A percentile compares a stretch with the other conserved stretches of the same genome.
phyloP scores from a whole-genome alignment of 2,329 filamentous ascomycete species.

The Nothopassalora personata region DNA sequence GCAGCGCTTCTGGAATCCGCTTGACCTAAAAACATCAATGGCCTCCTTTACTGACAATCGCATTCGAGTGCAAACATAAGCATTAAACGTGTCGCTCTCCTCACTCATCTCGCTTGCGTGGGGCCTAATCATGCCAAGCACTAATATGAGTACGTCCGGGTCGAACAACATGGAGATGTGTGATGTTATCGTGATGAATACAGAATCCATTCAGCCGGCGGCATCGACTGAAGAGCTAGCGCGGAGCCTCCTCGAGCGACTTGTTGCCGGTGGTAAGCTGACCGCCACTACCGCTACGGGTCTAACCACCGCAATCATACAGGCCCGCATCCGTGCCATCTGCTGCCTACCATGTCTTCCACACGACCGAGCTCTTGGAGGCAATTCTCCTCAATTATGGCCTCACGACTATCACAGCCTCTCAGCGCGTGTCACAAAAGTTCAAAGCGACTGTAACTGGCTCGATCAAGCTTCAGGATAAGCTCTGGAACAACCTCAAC shows the following conservation, averaged over 20 bases:
- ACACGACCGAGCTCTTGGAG: slow-evolving; percentile 3
- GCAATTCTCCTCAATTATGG: neutral
- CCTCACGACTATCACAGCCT: slow-evolving; percentile 13
- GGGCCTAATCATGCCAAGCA: neutral
- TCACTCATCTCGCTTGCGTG: neutral
- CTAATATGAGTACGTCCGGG: neutral
- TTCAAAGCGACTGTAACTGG: slow-evolving; percentile 19
- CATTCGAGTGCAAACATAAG: too few relatives aligned
- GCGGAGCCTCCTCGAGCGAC: neutral
- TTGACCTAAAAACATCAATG: too few relatives aligned
- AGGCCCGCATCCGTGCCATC: neutral
- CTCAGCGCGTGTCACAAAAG: slow-evolving; percentile 21
- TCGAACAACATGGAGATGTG: neutral
- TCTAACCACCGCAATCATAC: neutral
- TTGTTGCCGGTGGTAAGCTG: neutral
- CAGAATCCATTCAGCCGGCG: neutral
- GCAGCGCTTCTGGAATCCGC: too few relatives aligned
- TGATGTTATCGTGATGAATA: neutral
- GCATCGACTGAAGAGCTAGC: neutral
- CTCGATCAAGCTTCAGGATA: slow-evolving; percentile 21
- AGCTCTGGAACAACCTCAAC: slow-evolving; percentile 14
- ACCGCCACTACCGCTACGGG: neutral
- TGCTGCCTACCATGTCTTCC: neutral
- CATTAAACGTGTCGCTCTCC: neutral
- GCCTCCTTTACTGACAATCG: too few relatives aligned